Evolutionary conservation across 345 rosid genomes (phyloP), one percentile per base, ranked within the genome.

Genomic region (Murraya koenigii): DNA sequence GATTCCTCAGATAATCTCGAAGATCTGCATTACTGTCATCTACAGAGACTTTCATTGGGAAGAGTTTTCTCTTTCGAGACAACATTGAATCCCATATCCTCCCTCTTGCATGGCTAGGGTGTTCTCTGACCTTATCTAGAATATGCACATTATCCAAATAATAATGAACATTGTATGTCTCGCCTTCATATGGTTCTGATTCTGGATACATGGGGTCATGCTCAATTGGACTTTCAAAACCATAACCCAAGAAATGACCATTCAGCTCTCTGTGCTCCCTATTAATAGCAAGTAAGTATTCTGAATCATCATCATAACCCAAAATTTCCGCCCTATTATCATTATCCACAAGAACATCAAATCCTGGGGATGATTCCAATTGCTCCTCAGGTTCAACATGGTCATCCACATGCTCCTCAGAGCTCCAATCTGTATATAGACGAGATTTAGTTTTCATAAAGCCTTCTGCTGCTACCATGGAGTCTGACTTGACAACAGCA

Each of bases 301-400:
- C 86, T 55, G 75, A 61, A 58, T 80, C 85, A 76, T 82, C 82
- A 75, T 84, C 76, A 69, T 76, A 76, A 72, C 79, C 84, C 79
- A 86, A 82, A 41, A 76, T 80, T 77, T 82, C 78, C 75, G 82
- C 65, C 69, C 80, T 84, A 78, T 84, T 78, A 61, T 86, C 83
- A 79, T 81, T 71, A 70, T 87, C 85, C 77, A 87, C 90, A 36
- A 87, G 87, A 78, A 86, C 89, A 75, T 87, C 90, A 80, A 86
- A 88, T 60, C 86, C 88, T 64, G 84, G 83, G 15, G 88, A 84
- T 7, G 88, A 89, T 77, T 86, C 92, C 86, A 80, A 67, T 63
- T 58, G 52, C 61, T 82, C 92, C 66, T 87, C 88, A 11, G 69
- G 83, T 33, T 81, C 86, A 78, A 82, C 59, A 23, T 41, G 84